These are phyloP conservation scores for Didymella pomorum DNA, from an alignment of 2,329 filamentous ascomycete genomes.

Conservation along the genomic window DNA sequence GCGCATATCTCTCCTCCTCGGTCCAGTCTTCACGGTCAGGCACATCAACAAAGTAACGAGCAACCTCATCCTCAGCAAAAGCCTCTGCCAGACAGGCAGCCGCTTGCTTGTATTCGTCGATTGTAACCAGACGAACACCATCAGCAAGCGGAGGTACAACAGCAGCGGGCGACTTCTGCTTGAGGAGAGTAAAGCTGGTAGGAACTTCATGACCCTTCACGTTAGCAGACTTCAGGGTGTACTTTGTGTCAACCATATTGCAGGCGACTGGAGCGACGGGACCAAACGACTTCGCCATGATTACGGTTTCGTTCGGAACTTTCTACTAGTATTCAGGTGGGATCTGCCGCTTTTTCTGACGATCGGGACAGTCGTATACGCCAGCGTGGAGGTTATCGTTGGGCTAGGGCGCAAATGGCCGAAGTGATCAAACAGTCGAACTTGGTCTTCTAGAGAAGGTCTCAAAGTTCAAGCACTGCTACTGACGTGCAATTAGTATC, in stretches of 20 bases:
- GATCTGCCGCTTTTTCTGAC: constrained; percentile 58
- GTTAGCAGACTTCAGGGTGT: constrained; percentile 50
- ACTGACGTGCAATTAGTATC: constrained; percentile 47
- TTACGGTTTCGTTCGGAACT: constrained; percentile 50
- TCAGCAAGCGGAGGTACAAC: constrained; percentile 46
- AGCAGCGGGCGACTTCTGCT: constrained; percentile 33
- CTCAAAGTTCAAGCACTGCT: constrained; percentile 47
- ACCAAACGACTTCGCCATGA: constrained; percentile 55
- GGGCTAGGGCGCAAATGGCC: constrained; percentile 36
- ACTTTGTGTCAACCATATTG: constrained; percentile 47
- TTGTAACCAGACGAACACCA: constrained; percentile 68
- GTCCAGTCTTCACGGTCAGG: constrained; percentile 70
- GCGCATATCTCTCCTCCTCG: constrained; percentile 74
- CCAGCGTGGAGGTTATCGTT: constrained; percentile 51
- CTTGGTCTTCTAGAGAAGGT: constrained; percentile 33
- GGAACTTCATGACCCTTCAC: constrained; percentile 42
- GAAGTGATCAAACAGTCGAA: constrained; percentile 46
- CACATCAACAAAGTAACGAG: constrained; percentile 76
- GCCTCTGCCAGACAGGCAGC: constrained; percentile 77
- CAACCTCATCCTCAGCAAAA: constrained; percentile 77
- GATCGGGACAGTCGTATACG: constrained; percentile 50
- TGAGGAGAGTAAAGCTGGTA: constrained; percentile 40
- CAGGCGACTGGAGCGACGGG: constrained; percentile 40
- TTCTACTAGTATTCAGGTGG: constrained; percentile 57
- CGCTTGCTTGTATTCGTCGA: constrained; percentile 74